phyloP scores from a whole-genome alignment of 108 stramenopile genomes.

The Cyclotella choctawhatcheeana region DNA sequence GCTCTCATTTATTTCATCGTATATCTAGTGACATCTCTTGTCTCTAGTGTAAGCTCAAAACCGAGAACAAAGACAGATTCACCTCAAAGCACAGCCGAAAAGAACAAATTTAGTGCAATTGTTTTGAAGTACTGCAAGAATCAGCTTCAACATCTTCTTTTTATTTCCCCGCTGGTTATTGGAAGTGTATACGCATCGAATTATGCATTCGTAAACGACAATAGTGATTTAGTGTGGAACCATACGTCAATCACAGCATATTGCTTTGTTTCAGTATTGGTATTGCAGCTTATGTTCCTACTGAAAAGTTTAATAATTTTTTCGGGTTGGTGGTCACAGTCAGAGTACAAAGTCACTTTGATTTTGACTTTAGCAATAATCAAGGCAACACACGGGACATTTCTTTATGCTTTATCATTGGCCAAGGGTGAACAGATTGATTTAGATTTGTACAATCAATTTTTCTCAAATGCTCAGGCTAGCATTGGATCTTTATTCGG shows the following conservation, averaged over 20 bases:
- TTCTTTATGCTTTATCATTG: slow-evolving; percentile 26
- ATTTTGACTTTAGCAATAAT: slow-evolving; percentile 22
- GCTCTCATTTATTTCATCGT: slow-evolving; percentile 24
- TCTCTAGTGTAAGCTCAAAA: background rate
- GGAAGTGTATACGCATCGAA: background rate
- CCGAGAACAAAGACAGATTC: background rate
- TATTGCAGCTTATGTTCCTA: slow-evolving; percentile 9
- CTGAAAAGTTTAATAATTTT: background rate
- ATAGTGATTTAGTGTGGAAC: slow-evolving; percentile 21
- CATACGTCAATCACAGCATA: slow-evolving; percentile 5
- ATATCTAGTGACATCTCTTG: slow-evolving; percentile 12
- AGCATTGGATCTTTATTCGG: slow-evolving; percentile 4
- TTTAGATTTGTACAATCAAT: slow-evolving; percentile 11
- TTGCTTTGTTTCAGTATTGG: slow-evolving; percentile 13
- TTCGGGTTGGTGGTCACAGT: slow-evolving; percentile 4
- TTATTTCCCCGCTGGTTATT: slow-evolving; percentile 8
- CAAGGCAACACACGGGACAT: slow-evolving; percentile 30
- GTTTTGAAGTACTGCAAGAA: background rate
- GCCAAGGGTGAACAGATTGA: slow-evolving; percentile 20
- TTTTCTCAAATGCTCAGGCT: slow-evolving; percentile 5
- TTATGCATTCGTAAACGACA: background rate
- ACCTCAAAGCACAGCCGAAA: background rate
- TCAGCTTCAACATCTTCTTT: background rate
- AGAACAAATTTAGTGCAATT: background rate
- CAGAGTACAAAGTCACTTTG: slow-evolving; percentile 11